phyloP scores from a whole-genome alignment of 192 early-diverging fungal genomes.

The Geranomyces michiganensis region DNA sequence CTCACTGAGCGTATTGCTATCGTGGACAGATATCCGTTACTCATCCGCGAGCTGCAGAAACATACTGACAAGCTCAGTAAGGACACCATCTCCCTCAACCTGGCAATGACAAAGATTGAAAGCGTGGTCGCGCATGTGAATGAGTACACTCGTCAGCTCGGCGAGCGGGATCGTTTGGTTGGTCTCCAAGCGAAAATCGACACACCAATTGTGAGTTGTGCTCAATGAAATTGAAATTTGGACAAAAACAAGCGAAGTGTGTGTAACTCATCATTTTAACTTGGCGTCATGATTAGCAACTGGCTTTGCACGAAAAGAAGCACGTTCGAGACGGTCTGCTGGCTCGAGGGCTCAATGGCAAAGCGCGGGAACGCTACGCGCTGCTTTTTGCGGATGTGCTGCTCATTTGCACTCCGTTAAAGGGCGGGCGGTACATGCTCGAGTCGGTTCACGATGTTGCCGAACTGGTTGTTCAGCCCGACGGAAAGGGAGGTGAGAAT shows the following conservation, averaged over 20 bases:
- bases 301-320: constrained; percentile 51
- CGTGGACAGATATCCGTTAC: constrained; percentile 44
- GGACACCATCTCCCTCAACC: constrained; percentile 47
- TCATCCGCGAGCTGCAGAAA: constrained; percentile 54
- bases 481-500: constrained; percentile 31
- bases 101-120: constrained; percentile 57
- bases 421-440: constrained; percentile 40
- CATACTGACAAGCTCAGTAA: constrained; percentile 52
- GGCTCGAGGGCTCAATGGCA: constrained; percentile 35
- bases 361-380: constrained; percentile 52
- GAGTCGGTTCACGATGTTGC: constrained; percentile 39
- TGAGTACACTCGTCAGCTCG: constrained; percentile 55
- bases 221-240: background rate
- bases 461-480: constrained; percentile 37
- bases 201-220: constrained; percentile 32
- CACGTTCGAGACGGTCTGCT: constrained; percentile 50
- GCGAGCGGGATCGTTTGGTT: constrained; percentile 49
- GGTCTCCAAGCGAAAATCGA: constrained; percentile 51
- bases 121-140: constrained; percentile 56
- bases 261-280: background rate
- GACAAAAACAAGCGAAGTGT: background rate
- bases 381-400: constrained; percentile 53
- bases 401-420: constrained; percentile 49
- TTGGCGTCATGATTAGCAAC: constrained; percentile 33
- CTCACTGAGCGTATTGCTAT: background rate